phyloP scores from a whole-genome alignment of 1,284 basidiomycete genomes.

The Cutaneotrichosporon cavernicola region DNA sequence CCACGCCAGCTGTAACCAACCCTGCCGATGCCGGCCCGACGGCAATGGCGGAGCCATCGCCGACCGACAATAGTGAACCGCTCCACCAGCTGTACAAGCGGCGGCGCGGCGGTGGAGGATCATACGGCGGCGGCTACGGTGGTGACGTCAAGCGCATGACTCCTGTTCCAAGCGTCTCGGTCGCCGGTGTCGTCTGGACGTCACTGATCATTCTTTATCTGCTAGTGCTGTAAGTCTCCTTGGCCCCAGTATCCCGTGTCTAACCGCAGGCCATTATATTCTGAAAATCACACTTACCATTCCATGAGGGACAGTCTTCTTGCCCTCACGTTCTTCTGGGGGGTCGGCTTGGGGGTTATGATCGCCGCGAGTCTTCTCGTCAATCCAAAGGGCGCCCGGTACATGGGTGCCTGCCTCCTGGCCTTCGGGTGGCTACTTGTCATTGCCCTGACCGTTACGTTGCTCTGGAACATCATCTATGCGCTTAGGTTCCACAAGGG shows the following conservation, averaged over 20 bases:
- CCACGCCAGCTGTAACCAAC: no score
- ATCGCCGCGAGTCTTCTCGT: background rate
- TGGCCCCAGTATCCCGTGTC: no score
- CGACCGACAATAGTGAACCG: background rate
- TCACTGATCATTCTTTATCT: background rate
- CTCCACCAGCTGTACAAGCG: background rate
- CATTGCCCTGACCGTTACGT: background rate
- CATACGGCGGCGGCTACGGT: no score
- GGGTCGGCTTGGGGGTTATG: background rate
- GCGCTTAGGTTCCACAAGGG: background rate
- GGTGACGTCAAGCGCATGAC: background rate
- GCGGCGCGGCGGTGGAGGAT: no score
- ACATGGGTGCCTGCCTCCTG: background rate
- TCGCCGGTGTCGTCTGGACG: background rate
- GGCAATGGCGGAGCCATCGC: background rate
- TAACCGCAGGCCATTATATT: no score
- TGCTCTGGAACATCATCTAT: background rate
- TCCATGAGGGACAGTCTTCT: background rate
- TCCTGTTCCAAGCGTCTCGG: background rate
- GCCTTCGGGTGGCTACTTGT: background rate
- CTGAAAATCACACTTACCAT: no score
- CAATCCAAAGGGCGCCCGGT: background rate
- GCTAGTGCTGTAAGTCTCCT: background rate
- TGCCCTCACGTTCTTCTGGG: background rate
- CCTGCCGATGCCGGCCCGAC: background rate